phyloP scores from a whole-genome alignment of 495 filamentous ascomycete genomes.

The Viridothelium virens region DNA sequence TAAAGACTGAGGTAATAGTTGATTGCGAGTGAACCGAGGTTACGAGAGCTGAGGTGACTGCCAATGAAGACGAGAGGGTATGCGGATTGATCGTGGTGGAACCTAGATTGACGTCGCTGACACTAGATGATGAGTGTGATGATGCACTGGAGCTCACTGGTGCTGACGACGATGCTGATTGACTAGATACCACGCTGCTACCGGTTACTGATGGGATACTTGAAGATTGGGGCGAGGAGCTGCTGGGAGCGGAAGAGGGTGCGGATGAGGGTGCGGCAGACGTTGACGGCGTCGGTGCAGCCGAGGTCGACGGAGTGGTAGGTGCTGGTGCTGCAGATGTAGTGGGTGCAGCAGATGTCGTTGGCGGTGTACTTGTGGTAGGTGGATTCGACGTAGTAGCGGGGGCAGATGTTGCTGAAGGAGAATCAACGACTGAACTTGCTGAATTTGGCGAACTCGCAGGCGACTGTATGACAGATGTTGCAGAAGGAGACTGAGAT shows the following conservation, averaged over 20 bases:
- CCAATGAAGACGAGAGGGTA: conserved; percentile 20
- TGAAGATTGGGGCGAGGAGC: neutral
- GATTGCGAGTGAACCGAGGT: conserved; percentile 23
- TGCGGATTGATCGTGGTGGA: conserved; percentile 22
- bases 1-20: conserved; percentile 32
- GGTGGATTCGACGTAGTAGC: neutral
- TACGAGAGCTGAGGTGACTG: conserved; percentile 32
- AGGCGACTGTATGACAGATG: neutral
- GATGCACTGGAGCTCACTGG: neutral
- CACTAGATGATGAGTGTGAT: neutral
- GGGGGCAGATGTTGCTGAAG: conserved; percentile 8
- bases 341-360: conserved; percentile 8
- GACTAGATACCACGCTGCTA: conserved; percentile 1
- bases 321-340: conserved; percentile 16
- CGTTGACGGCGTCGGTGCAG: conserved; percentile 6
- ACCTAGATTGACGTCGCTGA: conserved; percentile 16
- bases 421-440: conserved; percentile 2
- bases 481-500: conserved; percentile 7
- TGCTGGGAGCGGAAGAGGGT: neutral
- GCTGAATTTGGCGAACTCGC: neutral
- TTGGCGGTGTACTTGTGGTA: neutral
- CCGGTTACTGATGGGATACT: neutral
- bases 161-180: neutral
- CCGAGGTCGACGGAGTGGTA: conserved; percentile 9
- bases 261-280: conserved; percentile 3